phyloP scores from a whole-genome alignment of 2,329 filamentous ascomycete species.

The Taxawa tesnikishii region DNA sequence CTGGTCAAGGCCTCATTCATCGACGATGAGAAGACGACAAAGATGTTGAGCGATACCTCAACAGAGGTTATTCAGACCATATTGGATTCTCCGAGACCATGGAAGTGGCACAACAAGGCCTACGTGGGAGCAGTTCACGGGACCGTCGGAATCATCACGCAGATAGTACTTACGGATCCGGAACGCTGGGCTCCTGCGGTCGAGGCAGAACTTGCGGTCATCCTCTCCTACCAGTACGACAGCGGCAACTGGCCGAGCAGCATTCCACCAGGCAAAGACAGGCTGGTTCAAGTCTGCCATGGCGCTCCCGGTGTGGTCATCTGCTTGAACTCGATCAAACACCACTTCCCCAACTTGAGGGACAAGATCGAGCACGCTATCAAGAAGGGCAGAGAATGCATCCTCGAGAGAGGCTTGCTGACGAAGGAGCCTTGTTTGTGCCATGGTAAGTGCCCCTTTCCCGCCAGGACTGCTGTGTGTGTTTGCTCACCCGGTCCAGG shows the following conservation, averaged over 20 bases:
- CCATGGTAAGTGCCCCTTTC: conserved; percentile 32
- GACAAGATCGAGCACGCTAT: conserved; percentile 43
- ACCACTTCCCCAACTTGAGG: conserved; percentile 43
- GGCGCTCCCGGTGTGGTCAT: conserved; percentile 52
- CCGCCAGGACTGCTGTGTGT: too few relatives aligned
- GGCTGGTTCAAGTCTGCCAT: conserved; percentile 54
- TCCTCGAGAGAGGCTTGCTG: conserved; percentile 46
- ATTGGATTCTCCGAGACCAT: conserved; percentile 41
- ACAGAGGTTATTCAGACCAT: conserved; percentile 48
- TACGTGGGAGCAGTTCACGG: conserved; percentile 59
- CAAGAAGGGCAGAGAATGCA: conserved; percentile 37
- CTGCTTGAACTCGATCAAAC: conserved; percentile 43
- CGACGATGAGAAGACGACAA: conserved; percentile 34
- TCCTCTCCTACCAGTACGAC: conserved; percentile 48
- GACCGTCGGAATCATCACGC: conserved; percentile 57
- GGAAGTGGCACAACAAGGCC: conserved; percentile 51
- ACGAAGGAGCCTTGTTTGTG: conserved; percentile 55
- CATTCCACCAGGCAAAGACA: conserved; percentile 34
- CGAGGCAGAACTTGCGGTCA: conserved; percentile 37
- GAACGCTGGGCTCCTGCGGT: conserved; percentile 41
- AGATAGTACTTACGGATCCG: conserved; percentile 49
- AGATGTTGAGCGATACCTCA: conserved; percentile 41
- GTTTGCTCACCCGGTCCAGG: conserved; percentile 24
- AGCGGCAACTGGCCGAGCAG: conserved; percentile 54
- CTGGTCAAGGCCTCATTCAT: conserved; percentile 47